These are phyloP conservation scores for Saccharomycopsis guyanensis DNA, from an alignment of 805 yeast species.

Conservation along the genomic window DNA sequence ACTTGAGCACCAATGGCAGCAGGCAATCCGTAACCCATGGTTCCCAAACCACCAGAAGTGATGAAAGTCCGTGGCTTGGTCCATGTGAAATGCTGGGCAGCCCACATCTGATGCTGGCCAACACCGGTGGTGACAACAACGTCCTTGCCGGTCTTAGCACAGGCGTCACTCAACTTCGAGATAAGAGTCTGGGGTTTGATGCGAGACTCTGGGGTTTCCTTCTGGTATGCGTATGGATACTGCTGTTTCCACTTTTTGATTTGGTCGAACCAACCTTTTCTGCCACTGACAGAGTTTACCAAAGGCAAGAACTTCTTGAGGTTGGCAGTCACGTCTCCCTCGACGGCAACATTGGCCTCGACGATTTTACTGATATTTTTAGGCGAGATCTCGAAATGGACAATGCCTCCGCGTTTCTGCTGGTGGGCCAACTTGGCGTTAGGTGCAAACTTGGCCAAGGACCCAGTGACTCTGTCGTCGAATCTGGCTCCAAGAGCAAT, in stretches of 20 bases:
- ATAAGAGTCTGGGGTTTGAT: conserved; percentile 94
- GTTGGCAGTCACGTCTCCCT: conserved; percentile 88
- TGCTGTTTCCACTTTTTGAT: conserved; percentile 76
- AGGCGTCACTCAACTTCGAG: conserved; percentile 66
- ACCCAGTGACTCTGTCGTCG: conserved; percentile 96
- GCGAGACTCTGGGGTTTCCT: conserved; percentile 69
- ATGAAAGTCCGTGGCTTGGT: conserved; percentile 85
- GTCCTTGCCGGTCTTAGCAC: conserved; percentile 53
- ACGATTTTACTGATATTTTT: conserved; percentile 97
- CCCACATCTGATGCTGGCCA: conserved; percentile 99
- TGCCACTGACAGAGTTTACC: conserved; percentile 51
- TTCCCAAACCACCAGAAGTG: conserved; percentile 98
- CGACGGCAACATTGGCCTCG: conserved; percentile 91
- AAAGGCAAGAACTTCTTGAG: conserved; percentile 66
- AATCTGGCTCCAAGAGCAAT: conserved; percentile 95
- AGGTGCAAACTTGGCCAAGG: conserved; percentile 84
- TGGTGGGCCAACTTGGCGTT: conserved; percentile 82
- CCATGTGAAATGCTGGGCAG: conserved; percentile 97
- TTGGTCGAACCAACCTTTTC: conserved; percentile 74
- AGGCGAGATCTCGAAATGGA: conserved; percentile 93
- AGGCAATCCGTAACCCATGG: conserved; percentile 97
- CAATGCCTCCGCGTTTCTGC: conserved; percentile 88
- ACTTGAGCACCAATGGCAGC: conserved; percentile 98
- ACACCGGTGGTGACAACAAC: conserved; percentile 95
- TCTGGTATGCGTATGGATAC: conserved; percentile 78